Percentiles rank a stretch among this genome's conserved stretches.
Evolutionary conservation across 192 early-diverging fungal genomes (phyloP).

Genomic region (Coemansia sp.): DNA sequence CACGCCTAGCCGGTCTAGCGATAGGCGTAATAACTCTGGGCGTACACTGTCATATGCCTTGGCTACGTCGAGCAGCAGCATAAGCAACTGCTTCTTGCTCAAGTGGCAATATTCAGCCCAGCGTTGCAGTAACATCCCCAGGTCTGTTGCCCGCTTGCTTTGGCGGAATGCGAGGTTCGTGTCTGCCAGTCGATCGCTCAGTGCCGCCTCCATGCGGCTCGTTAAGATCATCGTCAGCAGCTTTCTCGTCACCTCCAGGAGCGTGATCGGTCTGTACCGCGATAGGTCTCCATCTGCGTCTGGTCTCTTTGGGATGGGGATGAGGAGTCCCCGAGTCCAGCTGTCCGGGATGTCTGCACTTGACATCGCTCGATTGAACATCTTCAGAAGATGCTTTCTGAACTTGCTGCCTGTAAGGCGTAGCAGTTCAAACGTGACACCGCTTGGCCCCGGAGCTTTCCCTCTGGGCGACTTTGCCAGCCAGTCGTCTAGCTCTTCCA

Average conservation of each 20-base stretch:
- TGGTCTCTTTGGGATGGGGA: slow-evolving; percentile 6
- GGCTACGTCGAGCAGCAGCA: slow-evolving; percentile 10
- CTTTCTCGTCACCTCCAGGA: slow-evolving; percentile 1
- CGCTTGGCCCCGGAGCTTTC: slow-evolving; percentile 5
- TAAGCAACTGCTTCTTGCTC: not conserved
- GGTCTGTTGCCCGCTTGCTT: slow-evolving; percentile 7
- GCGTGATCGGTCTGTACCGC: slow-evolving; percentile 1
- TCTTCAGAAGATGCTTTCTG: not conserved
- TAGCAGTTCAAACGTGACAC: not conserved
- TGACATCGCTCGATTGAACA: not conserved
- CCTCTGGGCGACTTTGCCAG: not conserved
- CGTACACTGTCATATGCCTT: slow-evolving; percentile 17
- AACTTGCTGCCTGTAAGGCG: not conserved
- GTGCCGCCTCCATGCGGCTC: not conserved
- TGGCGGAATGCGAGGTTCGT: slow-evolving; percentile 8
- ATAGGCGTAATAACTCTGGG: not conserved
- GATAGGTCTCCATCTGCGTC: not conserved
- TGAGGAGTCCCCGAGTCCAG: not conserved
- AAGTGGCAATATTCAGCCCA: not conserved
- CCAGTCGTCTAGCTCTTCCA: slow-evolving; percentile 1
- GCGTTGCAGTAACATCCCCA: slow-evolving; percentile 1
- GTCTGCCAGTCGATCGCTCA: not conserved
- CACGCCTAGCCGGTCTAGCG: not conserved
- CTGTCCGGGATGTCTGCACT: not conserved
- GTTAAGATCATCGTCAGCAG: slow-evolving; percentile 5